Conservation (phyloP, 2,329 filamentous ascomycete species). For the Sporothrix variecibatus region DNA sequence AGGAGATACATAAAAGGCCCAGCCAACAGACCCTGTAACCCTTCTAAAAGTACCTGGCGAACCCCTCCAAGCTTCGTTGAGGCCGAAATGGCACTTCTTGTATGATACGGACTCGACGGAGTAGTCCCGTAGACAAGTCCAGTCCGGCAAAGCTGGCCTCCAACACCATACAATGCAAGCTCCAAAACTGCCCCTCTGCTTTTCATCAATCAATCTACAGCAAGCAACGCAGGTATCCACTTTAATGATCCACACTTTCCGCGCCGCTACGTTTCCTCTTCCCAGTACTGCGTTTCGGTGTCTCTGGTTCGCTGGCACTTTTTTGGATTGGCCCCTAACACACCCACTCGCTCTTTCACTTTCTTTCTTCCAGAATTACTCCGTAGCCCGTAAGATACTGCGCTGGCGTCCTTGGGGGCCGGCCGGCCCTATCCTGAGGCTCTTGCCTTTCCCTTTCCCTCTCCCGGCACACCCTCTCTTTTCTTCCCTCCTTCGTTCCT, state of each 20-base stretch:
- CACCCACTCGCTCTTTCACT: no score
- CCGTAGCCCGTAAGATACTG: slow-evolving; percentile 1
- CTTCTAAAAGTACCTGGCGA: neutral
- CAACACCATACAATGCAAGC: neutral
- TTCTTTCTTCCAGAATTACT: neutral
- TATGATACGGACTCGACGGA: no score
- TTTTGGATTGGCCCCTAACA: neutral
- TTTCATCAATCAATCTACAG: slow-evolving; percentile 2
- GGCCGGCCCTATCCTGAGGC: neutral
- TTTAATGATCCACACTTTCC: slow-evolving; percentile 8
- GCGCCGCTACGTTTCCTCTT: slow-evolving; percentile 18
- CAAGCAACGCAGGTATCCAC: neutral
- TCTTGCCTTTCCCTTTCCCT: neutral
- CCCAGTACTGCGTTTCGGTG: neutral
- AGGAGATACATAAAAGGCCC: no score
- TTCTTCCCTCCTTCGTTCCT: neutral
- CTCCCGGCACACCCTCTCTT: neutral
- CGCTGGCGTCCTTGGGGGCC: neutral
- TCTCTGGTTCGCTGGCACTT: neutral
- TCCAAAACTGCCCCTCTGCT: slow-evolving; percentile 7
- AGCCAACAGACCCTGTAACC: neutral
- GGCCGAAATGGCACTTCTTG: no score
- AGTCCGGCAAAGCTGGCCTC: slow-evolving; percentile 1
- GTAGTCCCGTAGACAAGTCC: neutral
- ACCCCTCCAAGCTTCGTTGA: neutral